Evolutionary conservation across 805 yeast genomes (phyloP).

Genomic region (Hanseniaspora occidentalis): DNA sequence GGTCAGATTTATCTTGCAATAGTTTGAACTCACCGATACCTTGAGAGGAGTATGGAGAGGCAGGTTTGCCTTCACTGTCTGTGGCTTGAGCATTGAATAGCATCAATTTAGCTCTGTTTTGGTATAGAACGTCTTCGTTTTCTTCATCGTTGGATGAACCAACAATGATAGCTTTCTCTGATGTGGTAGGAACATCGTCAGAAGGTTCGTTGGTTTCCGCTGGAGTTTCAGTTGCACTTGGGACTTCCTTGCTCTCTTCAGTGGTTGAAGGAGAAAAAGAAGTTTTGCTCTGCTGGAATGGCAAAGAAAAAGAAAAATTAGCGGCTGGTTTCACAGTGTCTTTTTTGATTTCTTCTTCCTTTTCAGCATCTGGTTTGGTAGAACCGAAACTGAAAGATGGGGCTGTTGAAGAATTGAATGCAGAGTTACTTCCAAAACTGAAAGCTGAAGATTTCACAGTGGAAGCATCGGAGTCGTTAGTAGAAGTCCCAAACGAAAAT

Average conservation of each 20-base stretch:
- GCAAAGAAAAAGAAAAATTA: constrained; percentile 24
- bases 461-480: no score
- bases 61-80: constrained; percentile 8
- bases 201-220: constrained; percentile 13
- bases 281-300: constrained; percentile 19
- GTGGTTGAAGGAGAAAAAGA: constrained; percentile 12
- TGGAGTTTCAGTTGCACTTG: not conserved
- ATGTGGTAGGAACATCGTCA: constrained; percentile 31
- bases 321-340: constrained; percentile 16
- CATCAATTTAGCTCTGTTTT: constrained; percentile 63
- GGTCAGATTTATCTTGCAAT: constrained; percentile 44
- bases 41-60: constrained; percentile 38
- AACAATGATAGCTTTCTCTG: constrained; percentile 33
- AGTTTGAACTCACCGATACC: constrained; percentile 82
- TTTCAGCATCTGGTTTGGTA: constrained; percentile 4
- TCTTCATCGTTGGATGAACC: constrained; percentile 61
- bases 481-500: constrained; percentile 16
- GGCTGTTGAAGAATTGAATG: constrained; percentile 16
- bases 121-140: constrained; percentile 49
- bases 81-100: constrained; percentile 41
- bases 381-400: constrained; percentile 15
- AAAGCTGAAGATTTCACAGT: constrained; percentile 6
- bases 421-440: constrained; percentile 6
- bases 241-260: constrained; percentile 7
- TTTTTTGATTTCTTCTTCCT: constrained; percentile 2